Base-by-base conservation (phyloP, 805 yeast species). In the Candida golubevii region DNA sequence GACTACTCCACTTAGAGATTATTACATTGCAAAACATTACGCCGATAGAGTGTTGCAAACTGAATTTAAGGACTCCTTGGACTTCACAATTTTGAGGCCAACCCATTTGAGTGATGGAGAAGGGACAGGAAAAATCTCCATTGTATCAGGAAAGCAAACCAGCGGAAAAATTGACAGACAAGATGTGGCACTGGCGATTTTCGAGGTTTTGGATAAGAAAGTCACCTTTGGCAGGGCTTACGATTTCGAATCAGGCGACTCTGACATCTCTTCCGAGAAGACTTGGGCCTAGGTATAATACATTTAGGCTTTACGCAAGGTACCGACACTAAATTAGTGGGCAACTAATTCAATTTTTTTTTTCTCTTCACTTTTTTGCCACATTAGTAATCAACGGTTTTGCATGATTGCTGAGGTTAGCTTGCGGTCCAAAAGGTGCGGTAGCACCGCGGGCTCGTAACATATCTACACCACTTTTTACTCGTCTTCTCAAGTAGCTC, bases 21-120 rank as follows among this genome's bases (percentile, higher is more conserved):
- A 82, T 61, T 81, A 72, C 51, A 77, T 78, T 45, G 81, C 84
- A 11, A 82, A 82, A 61, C 75, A 75, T 53, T 78, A 78, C 42
- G 84, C 86, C 4, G 87, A 82, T 55, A 58, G 68, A 36, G 57
- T 63, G 27, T 59, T 65, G 48, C 66, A 63, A 36, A 51, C 73
- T 41, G 71, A 72, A 44, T 58, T 62, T 26, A 57, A 70, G 9
- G 58, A 62, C 1, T 35, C 45, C n/a, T 64, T 75, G 50, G 76
- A 79, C 50, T 81, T 67, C 65, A 80, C 85, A 1, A 78, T 81
- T 39, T 57, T 81, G 38, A 77, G 72, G 50, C 86, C 86, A 1
- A 79, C 81, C 2, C 8, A 40, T 11, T 65, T 80, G 50, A 51
- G 59, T 23, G 74, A 72, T 41, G 68, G 61, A 1, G 58, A 50